Evolutionary conservation across 129 eudicot species (phyloP), one percentile per base, ranked within the genome.

Genomic region (Pittosporum tobira): DNA sequence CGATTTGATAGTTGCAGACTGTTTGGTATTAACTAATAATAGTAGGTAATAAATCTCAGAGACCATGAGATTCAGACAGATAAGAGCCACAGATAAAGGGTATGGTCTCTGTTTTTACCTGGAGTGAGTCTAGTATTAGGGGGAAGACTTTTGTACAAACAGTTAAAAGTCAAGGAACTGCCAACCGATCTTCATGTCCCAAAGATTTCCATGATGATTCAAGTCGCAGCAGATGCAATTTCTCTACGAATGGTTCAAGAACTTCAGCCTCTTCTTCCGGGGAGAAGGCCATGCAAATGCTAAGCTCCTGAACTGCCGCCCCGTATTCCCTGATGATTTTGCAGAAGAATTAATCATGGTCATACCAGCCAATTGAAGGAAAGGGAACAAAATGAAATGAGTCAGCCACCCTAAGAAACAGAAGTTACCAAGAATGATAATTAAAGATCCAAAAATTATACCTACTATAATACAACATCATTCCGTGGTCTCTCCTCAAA

Each of bases 261-360:
- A 89, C 81, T 63, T 79, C 62, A 5, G 95, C 88, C 75, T 89
- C 95, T 68, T 89, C 97, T 72, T 82, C 95, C 6, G 97, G 97
- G 59, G 97, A 94, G 63, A 89, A 89, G 7, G 95, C 95, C 88
- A 89, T 89, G 66, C 97, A 85, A 67, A 89, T 89, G 75, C 97
- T 89, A 48, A 89, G 97, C 73, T 89, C 97, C 72, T 85, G 93
- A 51, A 89, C 88, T 19, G 97, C 95, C 74, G 72, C 81, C 49
- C 63, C 88, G 8, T 82, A 89, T 42, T 89, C 81, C 83, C 97
- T 89, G 72, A 15, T 48, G 64, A n/a, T n/a, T 51, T 48, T 47
- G 43, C 21, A 27, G 37, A 62, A n/a, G n/a, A n/a, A n/a, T n/a
- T 16, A 25, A 14, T 22, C 25, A 31, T 2, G 34, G 22, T 11